Percentiles rank a stretch among this genome's conserved stretches.
Evolutionary conservation across 2,329 filamentous ascomycete species (phyloP).

Genomic region (Lasiodiplodia sp.): DNA sequence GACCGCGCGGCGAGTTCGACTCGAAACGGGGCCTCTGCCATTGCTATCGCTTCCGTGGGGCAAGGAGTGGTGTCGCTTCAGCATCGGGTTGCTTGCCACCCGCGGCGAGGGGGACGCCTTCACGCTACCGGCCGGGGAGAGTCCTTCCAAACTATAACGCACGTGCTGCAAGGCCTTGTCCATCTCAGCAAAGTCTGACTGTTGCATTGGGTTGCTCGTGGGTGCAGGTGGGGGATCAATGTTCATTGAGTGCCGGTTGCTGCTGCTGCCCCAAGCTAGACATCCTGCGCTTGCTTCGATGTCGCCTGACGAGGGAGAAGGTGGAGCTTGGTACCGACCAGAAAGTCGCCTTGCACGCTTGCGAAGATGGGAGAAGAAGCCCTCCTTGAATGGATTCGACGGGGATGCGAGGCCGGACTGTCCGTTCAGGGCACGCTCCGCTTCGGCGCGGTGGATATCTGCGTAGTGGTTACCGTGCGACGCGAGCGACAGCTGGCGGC

Average conservation of each 20-base stretch:
- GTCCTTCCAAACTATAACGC: slow-evolving; percentile 62
- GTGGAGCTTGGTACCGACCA: slow-evolving; percentile 83
- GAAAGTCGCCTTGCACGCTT: slow-evolving; percentile 93
- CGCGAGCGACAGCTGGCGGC: slow-evolving; percentile 88
- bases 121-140: slow-evolving; percentile 39
- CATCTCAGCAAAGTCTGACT: slow-evolving; percentile 64
- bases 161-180: slow-evolving; percentile 68
- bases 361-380: slow-evolving; percentile 96
- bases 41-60: slow-evolving; percentile 25
- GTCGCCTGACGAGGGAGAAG: slow-evolving; percentile 82
- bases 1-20: slow-evolving; percentile 79
- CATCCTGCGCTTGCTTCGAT: slow-evolving; percentile 93
- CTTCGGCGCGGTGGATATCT: slow-evolving; percentile 87
- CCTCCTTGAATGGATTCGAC: slow-evolving; percentile 82
- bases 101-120: slow-evolving; percentile 45
- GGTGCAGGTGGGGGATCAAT: slow-evolving; percentile 56
- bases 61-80: slow-evolving; percentile 58
- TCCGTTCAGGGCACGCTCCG: slow-evolving; percentile 88
- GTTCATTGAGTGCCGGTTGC: slow-evolving; percentile 77
- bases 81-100: slow-evolving; percentile 53
- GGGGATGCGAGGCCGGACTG: slow-evolving; percentile 74
- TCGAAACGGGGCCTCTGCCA: slow-evolving; percentile 69
- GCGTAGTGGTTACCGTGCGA: slow-evolving; percentile 94
- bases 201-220: slow-evolving; percentile 48
- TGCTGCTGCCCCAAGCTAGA: slow-evolving; percentile 75